Conservation (phyloP, 306 rosid species). For the Mimosa bimucronata region DNA sequence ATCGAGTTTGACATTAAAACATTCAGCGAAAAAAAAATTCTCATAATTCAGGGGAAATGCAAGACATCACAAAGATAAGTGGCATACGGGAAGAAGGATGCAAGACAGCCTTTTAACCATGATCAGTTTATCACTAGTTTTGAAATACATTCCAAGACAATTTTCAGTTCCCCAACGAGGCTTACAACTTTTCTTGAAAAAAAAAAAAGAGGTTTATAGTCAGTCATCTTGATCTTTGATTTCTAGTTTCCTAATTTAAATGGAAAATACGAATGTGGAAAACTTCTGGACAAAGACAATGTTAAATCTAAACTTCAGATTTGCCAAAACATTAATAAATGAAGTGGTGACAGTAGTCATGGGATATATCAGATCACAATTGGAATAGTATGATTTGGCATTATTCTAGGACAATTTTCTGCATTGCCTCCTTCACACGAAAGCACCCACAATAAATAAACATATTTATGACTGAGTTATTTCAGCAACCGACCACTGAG, state of each 20-base stretch:
- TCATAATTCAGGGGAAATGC: not conserved
- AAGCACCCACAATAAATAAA: constrained; percentile 16
- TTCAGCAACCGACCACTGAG: not conserved
- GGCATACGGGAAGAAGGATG: not conserved
- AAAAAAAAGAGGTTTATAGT: not conserved
- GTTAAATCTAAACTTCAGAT: constrained; percentile 19
- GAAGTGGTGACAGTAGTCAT: not conserved
- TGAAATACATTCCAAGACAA: not conserved
- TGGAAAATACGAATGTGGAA: not conserved
- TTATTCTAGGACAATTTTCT: not conserved
- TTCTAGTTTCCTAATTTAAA: not conserved
- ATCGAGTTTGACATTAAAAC: not conserved
- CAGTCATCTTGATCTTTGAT: constrained; percentile 5
- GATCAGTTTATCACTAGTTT: not conserved
- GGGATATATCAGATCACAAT: constrained; percentile 17
- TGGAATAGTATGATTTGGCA: constrained; percentile 11
- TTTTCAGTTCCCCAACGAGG: not conserved
- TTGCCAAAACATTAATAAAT: constrained; percentile 18
- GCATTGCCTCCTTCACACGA: not conserved
- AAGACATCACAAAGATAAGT: not conserved
- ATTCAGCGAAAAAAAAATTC: not conserved
- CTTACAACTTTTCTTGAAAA: not conserved
- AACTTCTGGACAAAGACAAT: not conserved
- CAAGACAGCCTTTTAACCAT: not conserved
- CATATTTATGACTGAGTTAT: not conserved